Percentiles rank a stretch among this genome's conserved stretches.
Evolutionary conservation across 2,329 filamentous ascomycete species (phyloP).

Genomic region (Coniochaeta sp.): DNA sequence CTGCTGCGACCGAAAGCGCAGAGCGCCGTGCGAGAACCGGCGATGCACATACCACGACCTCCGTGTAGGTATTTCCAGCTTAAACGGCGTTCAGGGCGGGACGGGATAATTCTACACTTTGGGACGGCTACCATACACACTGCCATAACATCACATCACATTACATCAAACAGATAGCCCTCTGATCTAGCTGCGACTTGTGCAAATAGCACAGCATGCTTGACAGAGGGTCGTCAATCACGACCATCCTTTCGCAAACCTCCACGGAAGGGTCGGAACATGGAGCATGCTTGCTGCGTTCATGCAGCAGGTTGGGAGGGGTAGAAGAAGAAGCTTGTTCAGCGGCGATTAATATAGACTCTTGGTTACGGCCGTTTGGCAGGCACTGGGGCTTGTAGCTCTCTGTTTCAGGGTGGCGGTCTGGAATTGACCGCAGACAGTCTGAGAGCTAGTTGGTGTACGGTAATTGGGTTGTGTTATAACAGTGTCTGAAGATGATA

Average conservation of each 20-base stretch:
- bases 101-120: constrained; percentile 1
- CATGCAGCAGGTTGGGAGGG: background rate
- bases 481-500: background rate
- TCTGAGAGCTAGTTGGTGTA: background rate
- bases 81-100: constrained; percentile 10
- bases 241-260: background rate
- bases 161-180: background rate
- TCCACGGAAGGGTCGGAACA: background rate
- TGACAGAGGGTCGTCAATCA: background rate
- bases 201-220: background rate
- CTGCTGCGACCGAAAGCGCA: constrained; percentile 7
- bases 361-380: background rate
- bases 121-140: background rate
- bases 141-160: background rate
- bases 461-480: background rate
- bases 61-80: constrained; percentile 7
- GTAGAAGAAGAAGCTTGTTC: background rate
- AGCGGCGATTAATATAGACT: background rate
- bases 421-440: background rate
- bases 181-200: background rate
- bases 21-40: constrained; percentile 10
- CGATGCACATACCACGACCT: constrained; percentile 10
- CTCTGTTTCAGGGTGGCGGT: background rate
- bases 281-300: background rate
- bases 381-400: background rate